Conservation (phyloP, 257 asterid genomes). For the Gentiana straminea region DNA sequence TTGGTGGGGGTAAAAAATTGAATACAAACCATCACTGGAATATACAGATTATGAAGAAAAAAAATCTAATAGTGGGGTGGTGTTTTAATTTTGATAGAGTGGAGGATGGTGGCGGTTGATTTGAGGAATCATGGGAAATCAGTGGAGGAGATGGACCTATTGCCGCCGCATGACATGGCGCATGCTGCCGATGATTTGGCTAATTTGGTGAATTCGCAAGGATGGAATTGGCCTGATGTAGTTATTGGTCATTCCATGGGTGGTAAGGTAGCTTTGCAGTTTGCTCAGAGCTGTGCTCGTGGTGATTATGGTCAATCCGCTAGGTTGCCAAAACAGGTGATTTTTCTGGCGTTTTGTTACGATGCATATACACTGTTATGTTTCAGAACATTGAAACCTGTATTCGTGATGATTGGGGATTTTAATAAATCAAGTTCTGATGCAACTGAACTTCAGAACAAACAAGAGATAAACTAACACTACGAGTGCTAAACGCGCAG, state of each 20-base stretch:
- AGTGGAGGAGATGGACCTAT: conserved; percentile 41
- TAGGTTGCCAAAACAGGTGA: conserved; percentile 72
- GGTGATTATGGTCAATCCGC: conserved; percentile 48
- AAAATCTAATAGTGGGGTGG: background rate
- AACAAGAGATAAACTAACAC: too few relatives aligned
- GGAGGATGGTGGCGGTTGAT: conserved; percentile 82
- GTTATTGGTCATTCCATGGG: conserved; percentile 97
- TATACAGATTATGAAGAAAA: too few relatives aligned
- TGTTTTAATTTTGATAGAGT: conserved; percentile 26
- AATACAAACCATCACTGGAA: too few relatives aligned
- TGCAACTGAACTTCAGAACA: too few relatives aligned
- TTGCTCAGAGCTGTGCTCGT: conserved; percentile 60
- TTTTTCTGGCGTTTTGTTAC: conserved; percentile 3
- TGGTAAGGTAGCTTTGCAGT: conserved; percentile 89
- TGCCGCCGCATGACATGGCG: conserved; percentile 67
- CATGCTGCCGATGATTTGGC: conserved; percentile 82
- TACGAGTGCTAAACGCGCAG: too few relatives aligned
- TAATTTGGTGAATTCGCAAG: conserved; percentile 48
- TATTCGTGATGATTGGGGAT: too few relatives aligned
- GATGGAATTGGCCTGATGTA: conserved; percentile 91
- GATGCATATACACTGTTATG: too few relatives aligned
- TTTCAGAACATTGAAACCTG: too few relatives aligned
- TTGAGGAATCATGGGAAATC: conserved; percentile 91
- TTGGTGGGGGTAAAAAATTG: too few relatives aligned
- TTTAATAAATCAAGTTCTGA: too few relatives aligned